Evolutionary conservation across 129 eudicot genomes (phyloP).

Genomic region (Tanacetum coccineum): DNA sequence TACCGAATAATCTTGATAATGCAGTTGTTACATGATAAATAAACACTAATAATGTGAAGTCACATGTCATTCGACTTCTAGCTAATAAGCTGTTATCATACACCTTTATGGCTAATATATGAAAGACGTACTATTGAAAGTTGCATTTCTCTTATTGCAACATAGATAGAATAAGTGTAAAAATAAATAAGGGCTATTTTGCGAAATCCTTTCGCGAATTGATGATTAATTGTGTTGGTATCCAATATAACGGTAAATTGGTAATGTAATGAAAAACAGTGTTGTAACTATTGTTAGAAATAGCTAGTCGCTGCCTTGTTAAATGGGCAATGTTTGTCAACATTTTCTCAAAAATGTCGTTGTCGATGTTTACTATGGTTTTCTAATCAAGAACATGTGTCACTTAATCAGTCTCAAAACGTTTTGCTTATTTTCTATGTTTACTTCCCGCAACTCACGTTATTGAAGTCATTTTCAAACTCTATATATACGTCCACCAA

Average conservation of each 20-base stretch:
- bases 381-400: not conserved
- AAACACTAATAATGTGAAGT: not conserved
- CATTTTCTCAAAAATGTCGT: conserved; percentile 7
- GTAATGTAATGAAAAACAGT: not conserved
- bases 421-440: too few relatives aligned
- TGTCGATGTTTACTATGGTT: not conserved
- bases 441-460: conserved; percentile 8
- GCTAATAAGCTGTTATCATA: not conserved
- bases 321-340: not conserved
- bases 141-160: too few relatives aligned
- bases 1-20: conserved; percentile 3
- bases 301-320: conserved; percentile 1
- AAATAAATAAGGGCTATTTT: too few relatives aligned
- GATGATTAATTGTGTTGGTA: too few relatives aligned
- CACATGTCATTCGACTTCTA: conserved; percentile 3
- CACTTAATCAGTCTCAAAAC: conserved; percentile 10
- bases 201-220: too few relatives aligned
- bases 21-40: not conserved
- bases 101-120: too few relatives aligned
- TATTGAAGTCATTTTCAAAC: not conserved
- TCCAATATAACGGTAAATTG: not conserved
- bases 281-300: not conserved
- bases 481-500: not conserved
- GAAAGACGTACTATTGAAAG: too few relatives aligned
- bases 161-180: too few relatives aligned